A percentile compares a stretch with the other conserved stretches of the same genome.
These are phyloP conservation scores for Juglanconis sp. DNA, from an alignment of 2,329 filamentous ascomycete genomes.

Conservation along the genomic window DNA sequence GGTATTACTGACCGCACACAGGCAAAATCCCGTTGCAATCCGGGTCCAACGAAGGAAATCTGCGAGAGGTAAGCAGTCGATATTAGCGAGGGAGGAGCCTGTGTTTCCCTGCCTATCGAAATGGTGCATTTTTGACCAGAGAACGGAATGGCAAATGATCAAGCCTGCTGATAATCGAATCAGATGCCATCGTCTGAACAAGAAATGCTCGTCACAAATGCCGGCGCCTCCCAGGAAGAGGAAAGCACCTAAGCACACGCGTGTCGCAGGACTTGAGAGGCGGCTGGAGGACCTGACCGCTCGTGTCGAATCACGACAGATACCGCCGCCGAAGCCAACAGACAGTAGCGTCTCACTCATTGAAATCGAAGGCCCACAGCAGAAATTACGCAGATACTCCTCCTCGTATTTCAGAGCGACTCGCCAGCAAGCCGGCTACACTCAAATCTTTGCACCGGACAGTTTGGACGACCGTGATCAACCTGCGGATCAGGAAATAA, in stretches of 20 bases:
- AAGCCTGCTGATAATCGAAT: neutral
- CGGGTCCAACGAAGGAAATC: conserved; percentile 38
- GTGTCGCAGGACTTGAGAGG: conserved; percentile 49
- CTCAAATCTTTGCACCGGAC: neutral
- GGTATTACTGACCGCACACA: neutral
- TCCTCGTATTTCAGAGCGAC: neutral
- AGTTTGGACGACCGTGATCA: neutral
- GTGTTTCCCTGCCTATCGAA: too few relatives aligned
- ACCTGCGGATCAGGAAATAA: neutral
- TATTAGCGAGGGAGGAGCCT: neutral
- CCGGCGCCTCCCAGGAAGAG: conserved; percentile 46
- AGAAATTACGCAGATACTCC: neutral
- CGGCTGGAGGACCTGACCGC: conserved; percentile 47
- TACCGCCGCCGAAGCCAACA: conserved; percentile 20
- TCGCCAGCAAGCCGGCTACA: neutral
- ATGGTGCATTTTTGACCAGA: too few relatives aligned
- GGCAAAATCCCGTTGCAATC: conserved; percentile 49
- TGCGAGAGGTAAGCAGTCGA: conserved; percentile 45
- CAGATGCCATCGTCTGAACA: conserved; percentile 47
- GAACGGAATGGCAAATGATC: too few relatives aligned
- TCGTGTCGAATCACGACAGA: conserved; percentile 33
- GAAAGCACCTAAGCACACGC: conserved; percentile 44
- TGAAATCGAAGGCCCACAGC: neutral
- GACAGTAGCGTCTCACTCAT: neutral
- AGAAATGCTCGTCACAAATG: conserved; percentile 44